Evolutionary conservation across 495 filamentous ascomycete species (phyloP).

Genomic region (Talaromyces nanjingensis): DNA sequence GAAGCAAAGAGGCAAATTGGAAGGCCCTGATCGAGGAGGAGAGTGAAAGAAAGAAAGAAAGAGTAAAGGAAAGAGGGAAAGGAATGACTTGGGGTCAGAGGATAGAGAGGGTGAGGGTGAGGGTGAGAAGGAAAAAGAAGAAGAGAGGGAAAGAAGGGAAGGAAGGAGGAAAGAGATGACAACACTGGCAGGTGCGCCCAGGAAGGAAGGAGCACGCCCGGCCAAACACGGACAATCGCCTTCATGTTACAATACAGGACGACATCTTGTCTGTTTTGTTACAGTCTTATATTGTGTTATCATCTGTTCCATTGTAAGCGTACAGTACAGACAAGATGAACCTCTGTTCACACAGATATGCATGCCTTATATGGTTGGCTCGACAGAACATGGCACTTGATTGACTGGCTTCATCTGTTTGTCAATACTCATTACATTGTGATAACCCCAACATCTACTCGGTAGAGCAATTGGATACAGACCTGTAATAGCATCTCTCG

Average conservation of each 20-base stretch:
- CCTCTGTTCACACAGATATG: neutral
- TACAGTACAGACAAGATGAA: neutral
- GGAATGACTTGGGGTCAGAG: slow-evolving; percentile 5
- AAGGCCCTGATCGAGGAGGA: neutral
- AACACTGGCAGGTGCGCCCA: neutral
- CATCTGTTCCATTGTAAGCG: neutral
- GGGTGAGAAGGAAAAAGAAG: slow-evolving; percentile 7
- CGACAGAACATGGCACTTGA: neutral
- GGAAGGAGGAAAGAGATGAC: slow-evolving; percentile 7
- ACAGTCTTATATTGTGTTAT: neutral
- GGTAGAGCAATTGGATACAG: neutral
- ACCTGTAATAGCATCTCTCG: neutral
- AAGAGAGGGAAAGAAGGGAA: slow-evolving; percentile 8
- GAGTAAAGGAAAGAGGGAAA: slow-evolving; percentile 17
- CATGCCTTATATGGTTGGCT: neutral
- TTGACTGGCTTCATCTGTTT: neutral
- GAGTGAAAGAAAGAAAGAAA: slow-evolving; percentile 4
- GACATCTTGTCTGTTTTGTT: neutral
- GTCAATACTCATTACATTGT: neutral
- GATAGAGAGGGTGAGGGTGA: slow-evolving; percentile 5
- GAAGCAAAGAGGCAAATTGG: slow-evolving; percentile 17
- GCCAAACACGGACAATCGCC: neutral
- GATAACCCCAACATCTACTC: neutral
- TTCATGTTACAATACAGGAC: neutral
- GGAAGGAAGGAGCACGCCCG: neutral